These are phyloP conservation scores for Fennellomyces sp. DNA, from an alignment of 371 early-diverging fungal genomes.

Conservation along the genomic window DNA sequence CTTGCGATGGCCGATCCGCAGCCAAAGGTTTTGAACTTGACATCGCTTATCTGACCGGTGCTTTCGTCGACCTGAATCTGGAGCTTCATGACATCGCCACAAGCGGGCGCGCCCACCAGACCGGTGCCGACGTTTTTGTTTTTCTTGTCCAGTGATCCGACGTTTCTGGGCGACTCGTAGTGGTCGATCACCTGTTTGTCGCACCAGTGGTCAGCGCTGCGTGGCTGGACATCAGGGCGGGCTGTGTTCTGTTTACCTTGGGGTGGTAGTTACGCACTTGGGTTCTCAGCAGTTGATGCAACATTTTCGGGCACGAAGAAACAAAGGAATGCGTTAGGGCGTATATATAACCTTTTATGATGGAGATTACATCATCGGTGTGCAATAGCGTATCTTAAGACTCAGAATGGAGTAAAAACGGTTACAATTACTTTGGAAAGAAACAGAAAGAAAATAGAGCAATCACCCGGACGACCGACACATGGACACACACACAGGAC, in stretches of 20 bases:
- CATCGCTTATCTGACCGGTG: conserved; percentile 90
- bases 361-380: too few species aligned
- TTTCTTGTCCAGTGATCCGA: conserved; percentile 89
- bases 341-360: too few species aligned
- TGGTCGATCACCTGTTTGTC: conserved; percentile 92
- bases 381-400: too few species aligned
- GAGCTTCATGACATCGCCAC: conserved; percentile 99
- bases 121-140: conserved; percentile 94
- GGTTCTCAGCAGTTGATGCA: background rate
- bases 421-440: background rate
- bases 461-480: too few species aligned
- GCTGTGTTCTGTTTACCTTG: background rate
- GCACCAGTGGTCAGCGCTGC: too few species aligned
- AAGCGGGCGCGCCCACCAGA: conserved; percentile 98
- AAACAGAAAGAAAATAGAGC: background rate
- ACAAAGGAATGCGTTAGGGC: too few species aligned
- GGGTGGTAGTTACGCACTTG: background rate
- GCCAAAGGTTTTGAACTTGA: conserved; percentile 99
- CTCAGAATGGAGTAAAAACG: too few species aligned
- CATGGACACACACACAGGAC: too few species aligned
- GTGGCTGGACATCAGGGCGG: background rate
- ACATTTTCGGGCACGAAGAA: too few species aligned
- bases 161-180: conserved; percentile 94
- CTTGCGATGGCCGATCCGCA: conserved; percentile 99
- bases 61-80: conserved; percentile 95